These are phyloP conservation scores for Colletotrichum cereale DNA, from an alignment of 2,329 filamentous ascomycete genomes.

Conservation along the genomic window DNA sequence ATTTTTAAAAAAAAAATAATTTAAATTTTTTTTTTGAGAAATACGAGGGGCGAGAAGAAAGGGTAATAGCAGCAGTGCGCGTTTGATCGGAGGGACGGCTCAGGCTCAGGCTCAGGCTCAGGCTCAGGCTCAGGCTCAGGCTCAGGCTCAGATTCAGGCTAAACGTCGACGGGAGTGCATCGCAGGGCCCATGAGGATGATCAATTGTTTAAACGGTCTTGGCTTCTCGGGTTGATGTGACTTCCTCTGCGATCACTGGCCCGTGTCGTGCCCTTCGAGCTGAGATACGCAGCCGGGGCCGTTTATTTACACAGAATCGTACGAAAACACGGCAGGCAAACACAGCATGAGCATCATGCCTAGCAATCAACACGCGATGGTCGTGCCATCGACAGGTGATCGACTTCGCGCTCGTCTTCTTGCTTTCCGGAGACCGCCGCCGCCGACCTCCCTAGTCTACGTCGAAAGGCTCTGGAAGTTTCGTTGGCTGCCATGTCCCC, in stretches of 20 bases:
- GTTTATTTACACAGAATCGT: not conserved
- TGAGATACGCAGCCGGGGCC: too few relatives aligned
- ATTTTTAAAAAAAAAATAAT: too few relatives aligned
- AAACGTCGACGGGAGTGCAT: not conserved
- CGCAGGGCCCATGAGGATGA: not conserved
- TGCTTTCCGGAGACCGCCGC: not conserved
- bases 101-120: too few relatives aligned
- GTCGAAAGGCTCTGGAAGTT: slow-evolving; percentile 14
- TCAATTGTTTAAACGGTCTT: slow-evolving; percentile 1
- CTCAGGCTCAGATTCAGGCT: too few relatives aligned
- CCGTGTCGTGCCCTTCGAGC: too few relatives aligned
- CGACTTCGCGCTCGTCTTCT: not conserved
- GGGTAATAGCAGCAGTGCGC: slow-evolving; percentile 5
- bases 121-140: too few relatives aligned
- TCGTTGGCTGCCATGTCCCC: not conserved
- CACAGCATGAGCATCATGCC: not conserved
- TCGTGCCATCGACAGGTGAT: not conserved
- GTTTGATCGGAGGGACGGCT: slow-evolving; percentile 18
- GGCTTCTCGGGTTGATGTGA: not conserved
- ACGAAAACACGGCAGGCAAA: not conserved
- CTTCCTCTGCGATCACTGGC: not conserved
- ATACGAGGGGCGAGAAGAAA: slow-evolving; percentile 1
- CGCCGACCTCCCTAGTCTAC: not conserved
- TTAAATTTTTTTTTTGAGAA: too few relatives aligned
- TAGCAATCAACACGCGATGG: not conserved